Evolutionary conservation across 2,329 filamentous ascomycete genomes (phyloP).

Genomic region (Ambrosiella beaveri): DNA sequence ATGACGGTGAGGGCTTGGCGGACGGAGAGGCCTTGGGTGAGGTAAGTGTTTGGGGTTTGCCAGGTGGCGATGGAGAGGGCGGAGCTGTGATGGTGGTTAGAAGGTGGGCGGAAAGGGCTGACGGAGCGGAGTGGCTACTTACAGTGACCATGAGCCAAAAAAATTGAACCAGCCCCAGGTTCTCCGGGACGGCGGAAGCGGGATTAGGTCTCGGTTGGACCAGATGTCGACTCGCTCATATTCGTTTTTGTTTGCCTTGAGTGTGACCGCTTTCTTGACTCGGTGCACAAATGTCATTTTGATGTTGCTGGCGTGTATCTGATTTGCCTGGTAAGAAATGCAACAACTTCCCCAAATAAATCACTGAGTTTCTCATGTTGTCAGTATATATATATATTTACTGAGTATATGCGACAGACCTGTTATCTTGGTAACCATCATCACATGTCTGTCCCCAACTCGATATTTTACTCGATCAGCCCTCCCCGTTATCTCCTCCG

Average conservation of each 20-base stretch:
- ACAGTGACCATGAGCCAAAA: constrained; percentile 26
- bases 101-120: background rate
- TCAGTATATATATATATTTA: background rate
- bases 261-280: constrained; percentile 19
- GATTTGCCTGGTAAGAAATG: background rate
- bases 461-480: background rate
- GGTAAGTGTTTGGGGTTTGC: constrained; percentile 30
- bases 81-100: constrained; percentile 11
- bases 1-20: constrained; percentile 31
- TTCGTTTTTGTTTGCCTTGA: constrained; percentile 24
- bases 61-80: constrained; percentile 26
- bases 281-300: constrained; percentile 10
- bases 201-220: constrained; percentile 29
- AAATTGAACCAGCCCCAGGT: constrained; percentile 28
- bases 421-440: too few species aligned
- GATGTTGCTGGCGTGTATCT: background rate
- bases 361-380: background rate
- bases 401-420: background rate
- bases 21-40: constrained; percentile 30
- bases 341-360: background rate
- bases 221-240: constrained; percentile 31
- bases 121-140: constrained; percentile 14
- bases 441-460: background rate
- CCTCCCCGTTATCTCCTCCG: background rate
- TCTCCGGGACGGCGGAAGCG: constrained; percentile 25